Evolutionary conservation across 208 protist genomes (phyloP), one percentile per base, ranked within the genome.

Genomic region (Leptomonas seymouri): DNA sequence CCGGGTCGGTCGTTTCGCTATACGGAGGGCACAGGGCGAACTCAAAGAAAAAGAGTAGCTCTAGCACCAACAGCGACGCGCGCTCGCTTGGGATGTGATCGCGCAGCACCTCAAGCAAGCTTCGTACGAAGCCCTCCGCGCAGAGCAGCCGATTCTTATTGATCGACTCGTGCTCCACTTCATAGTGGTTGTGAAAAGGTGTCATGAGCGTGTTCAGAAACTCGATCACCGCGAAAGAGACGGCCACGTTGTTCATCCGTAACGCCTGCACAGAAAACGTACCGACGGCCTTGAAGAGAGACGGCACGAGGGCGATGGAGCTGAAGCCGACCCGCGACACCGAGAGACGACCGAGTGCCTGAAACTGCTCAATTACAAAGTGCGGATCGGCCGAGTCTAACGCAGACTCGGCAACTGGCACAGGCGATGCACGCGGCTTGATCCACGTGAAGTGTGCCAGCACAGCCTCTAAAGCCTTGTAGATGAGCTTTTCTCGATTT

Each of bases 131-230:
- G 28, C 72, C 53, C 20, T 85, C 71, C 27, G 89, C 78, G 20
- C 73, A 64, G 39, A 97, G 71, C n/a, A 98, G 84, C 9, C 86
- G 67, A 65, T 86, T 90, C 71, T 97, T 97, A 78, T 98, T 98
- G 45, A 82, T 78, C 5, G 87, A 79, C 73, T 98, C 94, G 67
- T 96, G 87, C 49, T 76, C 74, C 1, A 89, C 48, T 49, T 98
- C 94, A 66, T 98, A 98, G 71, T 97, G 80, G 62, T 98, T 82
- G 81, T 98, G 96, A 59, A 95, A 93, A 20, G 96, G 93, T 28
- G 90, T 91, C 93, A 98, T 97, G 50, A 98, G 81, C 11, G 92
- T 85, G 74, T 82, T 81, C 20, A 98, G 62, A 54, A 95, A 94
- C 67, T 98, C 91, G 21, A 98, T 79, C 28, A 94, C 93, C 15